Base-by-base conservation (phyloP, 495 filamentous ascomycete species). In the Friedmanniomyces endolithicus region DNA sequence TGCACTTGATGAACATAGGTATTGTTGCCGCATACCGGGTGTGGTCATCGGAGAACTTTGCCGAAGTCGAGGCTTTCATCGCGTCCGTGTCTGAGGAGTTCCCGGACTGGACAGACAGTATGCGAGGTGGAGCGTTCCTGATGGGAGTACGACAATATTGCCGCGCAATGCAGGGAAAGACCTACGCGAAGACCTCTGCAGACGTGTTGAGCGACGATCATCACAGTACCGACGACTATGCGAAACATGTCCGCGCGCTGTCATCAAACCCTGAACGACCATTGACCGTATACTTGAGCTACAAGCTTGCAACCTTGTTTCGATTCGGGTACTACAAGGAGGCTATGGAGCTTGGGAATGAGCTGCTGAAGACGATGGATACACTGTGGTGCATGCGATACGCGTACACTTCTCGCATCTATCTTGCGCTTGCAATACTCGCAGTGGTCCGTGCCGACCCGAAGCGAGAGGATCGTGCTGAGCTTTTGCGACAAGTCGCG, bases 101-200 rank as follows among this genome's bases (percentile, higher is more conserved):
- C 47, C 80, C 77, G 1, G 76, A 78, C 37, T 94, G 86, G 87
- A 65, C 75, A 27, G 70, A 77, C 43, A 87, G 94, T 66, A 80
- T 84, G n/a, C 78, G 87, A 25, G 89, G 88, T 16, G 88, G 89
- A 11, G 79, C 79, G 7, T 74, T 86, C 58, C 73, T 94, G 11
- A 76, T 87, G 53, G 74, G 80, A 20, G 75, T 86, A 14, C 71
- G 82, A 59, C 88, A 94, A 70, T 81, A 83, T 51, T 79, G 79
- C 45, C 77, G 87, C 16, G 86, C 89, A 17, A 67, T 95, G 27
- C 86, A 90, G 70, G 89, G 89, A 35, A 94, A 90, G 67, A 94
- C 89, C 0, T 70, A 74, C n/a, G 73, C 69, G 20, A 66, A 69
- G 1, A 68, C 70, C 11, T 67, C 85, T 1, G 66, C 77, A 0